Conservation (phyloP, 1,284 basidiomycete species). For the Cryptococcus sp. region DNA sequence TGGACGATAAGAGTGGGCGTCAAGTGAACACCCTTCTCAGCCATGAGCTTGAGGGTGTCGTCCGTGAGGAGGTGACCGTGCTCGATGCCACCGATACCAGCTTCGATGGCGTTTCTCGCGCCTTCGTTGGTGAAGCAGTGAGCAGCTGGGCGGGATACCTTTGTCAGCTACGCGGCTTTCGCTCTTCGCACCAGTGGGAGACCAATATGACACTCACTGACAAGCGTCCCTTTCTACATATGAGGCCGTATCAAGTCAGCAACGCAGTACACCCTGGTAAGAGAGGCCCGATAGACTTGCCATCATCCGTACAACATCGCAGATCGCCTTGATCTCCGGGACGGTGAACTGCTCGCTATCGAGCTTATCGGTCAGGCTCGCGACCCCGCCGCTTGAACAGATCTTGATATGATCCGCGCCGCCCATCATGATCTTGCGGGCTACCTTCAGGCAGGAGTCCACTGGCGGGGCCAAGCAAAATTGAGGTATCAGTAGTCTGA, state of each 20-base stretch:
- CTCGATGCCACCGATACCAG: constrained; percentile 51
- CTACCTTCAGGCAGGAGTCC: constrained; percentile 52
- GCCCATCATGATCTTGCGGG: constrained; percentile 50
- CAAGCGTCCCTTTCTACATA: constrained; percentile 20
- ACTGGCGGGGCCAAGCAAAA: constrained; percentile 11
- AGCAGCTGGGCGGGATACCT: constrained; percentile 12
- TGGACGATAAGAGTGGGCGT: constrained; percentile 55
- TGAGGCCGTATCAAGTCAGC: background rate
- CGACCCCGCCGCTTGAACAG: constrained; percentile 54
- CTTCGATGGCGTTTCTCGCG: constrained; percentile 32
- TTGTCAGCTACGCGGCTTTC: background rate
- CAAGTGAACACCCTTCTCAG: constrained; percentile 49
- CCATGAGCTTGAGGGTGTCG: constrained; percentile 44
- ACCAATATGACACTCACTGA: constrained; percentile 19
- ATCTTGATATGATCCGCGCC: constrained; percentile 53
- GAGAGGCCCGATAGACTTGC: constrained; percentile 23
- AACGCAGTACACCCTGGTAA: background rate
- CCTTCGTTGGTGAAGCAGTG: constrained; percentile 33
- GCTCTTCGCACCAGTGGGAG: background rate
- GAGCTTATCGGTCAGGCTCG: constrained; percentile 53
- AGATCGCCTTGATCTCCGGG: constrained; percentile 54
- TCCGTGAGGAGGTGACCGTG: constrained; percentile 42
- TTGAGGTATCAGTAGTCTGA: background rate
- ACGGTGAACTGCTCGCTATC: constrained; percentile 54
- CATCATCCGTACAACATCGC: constrained; percentile 53